Evolutionary conservation across 495 filamentous ascomycete species (phyloP), one percentile per base, ranked within the genome.

Genomic region (Penicillium chermesinum): DNA sequence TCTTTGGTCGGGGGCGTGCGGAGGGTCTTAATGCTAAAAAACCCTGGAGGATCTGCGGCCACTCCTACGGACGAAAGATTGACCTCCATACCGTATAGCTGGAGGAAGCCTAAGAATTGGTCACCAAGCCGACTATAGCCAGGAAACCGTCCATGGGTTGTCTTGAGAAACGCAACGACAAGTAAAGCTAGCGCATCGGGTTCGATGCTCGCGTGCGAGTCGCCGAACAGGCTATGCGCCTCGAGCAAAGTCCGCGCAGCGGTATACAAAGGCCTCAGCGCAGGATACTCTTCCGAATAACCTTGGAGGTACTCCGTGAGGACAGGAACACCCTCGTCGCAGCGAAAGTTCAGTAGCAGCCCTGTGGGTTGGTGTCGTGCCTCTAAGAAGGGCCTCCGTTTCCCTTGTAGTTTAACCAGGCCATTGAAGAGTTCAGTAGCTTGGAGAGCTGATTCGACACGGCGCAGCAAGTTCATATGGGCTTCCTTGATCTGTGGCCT

Each of bases 101-200:
- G 48, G 0, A 86, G 57, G 27, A 83, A 55, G n/a, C 58, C 57
- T n/a, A 79, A 62, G 3, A 82, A 58, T 36, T 76, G 71, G 12
- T 59, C 55, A 10, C 62, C 70, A 10, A 71, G 46, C n/a, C 45
- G 53, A 35, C 62, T 54, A 1, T 63, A 43, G 1, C 54, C 46
- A 0, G 48, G 44, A 33, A 69, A 67, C 1, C 64, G 63, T 17
- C 62, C 65, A 38, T 65, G 64, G 25, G 61, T 68, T 44, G 63
- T 53, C 49, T 74, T 76, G 9, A 82, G 52, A 36, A 74, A 74
- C 2, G 75, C 77, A 12, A 78, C 75, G n/a, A 83, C 50, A 54
- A 83, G 75, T 58, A 82, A 72, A 44, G 80, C 60, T 12, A 84
- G 59, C 4, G 67, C 59, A 51, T 81, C 76, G 1, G 74, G 62